Evolutionary conservation across 225 moss, liverwort and hornwort species (phyloP).

Genomic region (Antitrichia curtipendula): DNA sequence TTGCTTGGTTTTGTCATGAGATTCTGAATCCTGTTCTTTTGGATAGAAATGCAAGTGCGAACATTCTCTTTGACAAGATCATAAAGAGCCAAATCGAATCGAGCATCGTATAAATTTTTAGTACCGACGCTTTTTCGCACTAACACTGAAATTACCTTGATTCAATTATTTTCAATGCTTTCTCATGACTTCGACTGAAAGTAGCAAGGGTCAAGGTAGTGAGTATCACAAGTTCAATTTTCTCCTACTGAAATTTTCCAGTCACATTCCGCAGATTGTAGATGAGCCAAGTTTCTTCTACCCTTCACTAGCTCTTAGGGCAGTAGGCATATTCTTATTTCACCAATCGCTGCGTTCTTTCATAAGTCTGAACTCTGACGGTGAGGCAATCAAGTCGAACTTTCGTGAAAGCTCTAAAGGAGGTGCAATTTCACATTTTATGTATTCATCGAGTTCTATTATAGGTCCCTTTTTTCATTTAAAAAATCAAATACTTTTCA

Average conservation of each 20-base stretch:
- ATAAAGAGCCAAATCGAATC: not conserved
- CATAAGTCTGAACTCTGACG: slow-evolving; percentile 36
- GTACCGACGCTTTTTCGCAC: not conserved
- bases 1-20: not conserved
- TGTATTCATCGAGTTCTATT: not conserved
- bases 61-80: not conserved
- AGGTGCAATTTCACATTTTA: slow-evolving; percentile 12
- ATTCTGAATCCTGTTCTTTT: not conserved
- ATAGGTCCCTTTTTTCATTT: not conserved
- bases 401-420: slow-evolving; percentile 52
- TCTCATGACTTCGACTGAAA: not conserved
- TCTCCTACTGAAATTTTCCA: not conserved
- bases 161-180: not conserved
- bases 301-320: not conserved
- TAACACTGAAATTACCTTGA: not conserved
- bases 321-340: not conserved
- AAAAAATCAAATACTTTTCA: not conserved
- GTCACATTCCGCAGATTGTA: not conserved
- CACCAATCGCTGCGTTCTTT: not conserved
- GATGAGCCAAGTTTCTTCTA: not conserved
- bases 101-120: not conserved
- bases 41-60: not conserved
- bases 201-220: not conserved
- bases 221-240: not conserved
- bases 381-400: slow-evolving; percentile 56